Evolutionary conservation across 805 yeast genomes (phyloP).

Genomic region (Komagataella pastoris): DNA sequence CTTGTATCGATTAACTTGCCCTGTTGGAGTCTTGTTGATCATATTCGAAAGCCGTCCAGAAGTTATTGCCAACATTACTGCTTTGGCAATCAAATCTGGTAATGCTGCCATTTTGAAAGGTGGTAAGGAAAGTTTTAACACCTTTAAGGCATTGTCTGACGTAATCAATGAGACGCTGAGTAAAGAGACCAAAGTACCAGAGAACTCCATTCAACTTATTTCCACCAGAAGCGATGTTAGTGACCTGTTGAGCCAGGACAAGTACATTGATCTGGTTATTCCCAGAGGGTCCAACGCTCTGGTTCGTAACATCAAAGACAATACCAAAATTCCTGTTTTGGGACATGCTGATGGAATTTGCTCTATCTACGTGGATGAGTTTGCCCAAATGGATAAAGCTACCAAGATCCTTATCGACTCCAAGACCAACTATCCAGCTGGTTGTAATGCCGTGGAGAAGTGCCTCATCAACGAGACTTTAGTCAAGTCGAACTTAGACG

Average conservation of each 20-base stretch:
- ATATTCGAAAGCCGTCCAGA: conserved; percentile 97
- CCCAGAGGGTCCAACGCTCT: conserved; percentile 96
- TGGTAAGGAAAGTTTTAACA: conserved; percentile 83
- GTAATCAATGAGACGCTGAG: conserved; percentile 50
- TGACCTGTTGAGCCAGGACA: conserved; percentile 72
- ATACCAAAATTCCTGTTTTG: conserved; percentile 89
- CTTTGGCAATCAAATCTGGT: conserved; percentile 91
- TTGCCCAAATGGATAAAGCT: conserved; percentile 71
- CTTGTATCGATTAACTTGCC: conserved; percentile 75
- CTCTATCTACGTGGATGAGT: conserved; percentile 69
- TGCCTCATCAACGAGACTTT: conserved; percentile 44
- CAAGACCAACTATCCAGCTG: conserved; percentile 95
- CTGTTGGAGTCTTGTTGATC: conserved; percentile 86
- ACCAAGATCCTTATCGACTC: conserved; percentile 67
- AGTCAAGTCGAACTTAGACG: conserved; percentile 15
- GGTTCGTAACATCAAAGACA: conserved; percentile 73
- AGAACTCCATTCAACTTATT: conserved; percentile 72
- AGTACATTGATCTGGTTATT: conserved; percentile 84
- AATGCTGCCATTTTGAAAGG: conserved; percentile 96
- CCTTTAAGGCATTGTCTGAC: conserved; percentile 71
- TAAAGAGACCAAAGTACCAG: conserved; percentile 57
- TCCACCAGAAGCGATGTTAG: conserved; percentile 85
- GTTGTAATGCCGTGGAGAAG: conserved; percentile 96
- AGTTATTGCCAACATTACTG: conserved; percentile 94
- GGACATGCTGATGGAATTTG: conserved; percentile 99